Evolutionary conservation across 176 grass and related monocot genomes (phyloP).

Genomic region (Oryza officinalis): DNA sequence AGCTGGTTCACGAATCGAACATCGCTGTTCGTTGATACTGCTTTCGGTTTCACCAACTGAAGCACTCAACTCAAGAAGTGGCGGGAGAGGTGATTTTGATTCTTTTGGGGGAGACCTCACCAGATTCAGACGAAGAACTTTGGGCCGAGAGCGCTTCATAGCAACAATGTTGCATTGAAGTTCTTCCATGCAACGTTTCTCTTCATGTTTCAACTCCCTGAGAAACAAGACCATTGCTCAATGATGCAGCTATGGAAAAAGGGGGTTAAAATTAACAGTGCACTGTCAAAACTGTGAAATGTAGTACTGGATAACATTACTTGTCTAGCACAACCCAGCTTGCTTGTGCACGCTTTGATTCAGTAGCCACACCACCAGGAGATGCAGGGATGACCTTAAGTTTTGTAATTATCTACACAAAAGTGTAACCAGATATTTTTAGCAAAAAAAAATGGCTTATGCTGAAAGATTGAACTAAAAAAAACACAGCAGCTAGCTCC

Average conservation of each 20-base stretch:
- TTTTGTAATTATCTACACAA: constrained; percentile 67
- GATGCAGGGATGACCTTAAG: constrained; percentile 63
- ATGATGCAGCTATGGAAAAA: background rate
- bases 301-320: constrained; percentile 32
- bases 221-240: background rate
- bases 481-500: background rate
- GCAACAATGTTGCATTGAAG: constrained; percentile 93
- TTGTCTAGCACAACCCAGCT: constrained; percentile 96
- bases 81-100: constrained; percentile 8
- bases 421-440: background rate
- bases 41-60: constrained; percentile 2
- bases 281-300: background rate
- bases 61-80: constrained; percentile 22
- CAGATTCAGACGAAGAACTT: constrained; percentile 89
- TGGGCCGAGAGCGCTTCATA: constrained; percentile 77
- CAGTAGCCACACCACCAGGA: constrained; percentile 67
- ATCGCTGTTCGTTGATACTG: constrained; percentile 26
- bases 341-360: constrained; percentile 67
- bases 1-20: constrained; percentile 42
- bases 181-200: constrained; percentile 76
- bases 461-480: background rate
- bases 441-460: background rate
- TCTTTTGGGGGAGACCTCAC: constrained; percentile 59
- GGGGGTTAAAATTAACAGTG: background rate
- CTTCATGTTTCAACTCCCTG: constrained; percentile 85